A percentile compares a stretch with the other conserved stretches of the same genome.
Conservation (phyloP, 73 alveolate genomes). For the Paramecium octaurelia region DNA sequence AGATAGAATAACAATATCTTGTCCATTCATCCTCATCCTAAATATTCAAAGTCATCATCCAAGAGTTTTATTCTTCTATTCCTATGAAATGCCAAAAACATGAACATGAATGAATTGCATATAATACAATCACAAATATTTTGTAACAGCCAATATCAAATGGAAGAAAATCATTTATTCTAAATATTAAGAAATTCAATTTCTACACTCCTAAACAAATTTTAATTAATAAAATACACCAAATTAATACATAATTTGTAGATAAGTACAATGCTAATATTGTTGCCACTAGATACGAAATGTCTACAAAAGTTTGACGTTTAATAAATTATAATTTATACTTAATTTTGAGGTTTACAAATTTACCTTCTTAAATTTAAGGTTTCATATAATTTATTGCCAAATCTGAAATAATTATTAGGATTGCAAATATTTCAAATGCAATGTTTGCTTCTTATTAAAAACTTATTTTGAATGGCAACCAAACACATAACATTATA, state of each 20-base stretch:
- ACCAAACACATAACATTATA: not conserved
- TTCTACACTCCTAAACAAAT: not conserved
- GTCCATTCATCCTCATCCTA: not conserved
- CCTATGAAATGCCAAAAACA: conserved; percentile 31
- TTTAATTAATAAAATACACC: not conserved
- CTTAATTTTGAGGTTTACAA: not conserved
- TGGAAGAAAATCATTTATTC: not conserved
- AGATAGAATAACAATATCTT: not conserved
- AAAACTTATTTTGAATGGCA: not conserved
- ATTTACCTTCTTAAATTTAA: not conserved
- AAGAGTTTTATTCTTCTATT: not conserved
- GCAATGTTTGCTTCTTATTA: not conserved
- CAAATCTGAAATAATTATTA: not conserved
- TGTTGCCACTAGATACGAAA: not conserved
- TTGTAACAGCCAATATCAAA: not conserved
- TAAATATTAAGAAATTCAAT: not conserved
- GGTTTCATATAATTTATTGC: not conserved
- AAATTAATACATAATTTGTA: not conserved
- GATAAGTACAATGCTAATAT: not conserved
- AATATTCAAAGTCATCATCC: not conserved
- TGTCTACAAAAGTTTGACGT: not conserved
- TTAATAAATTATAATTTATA: not conserved
- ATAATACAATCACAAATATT: not conserved
- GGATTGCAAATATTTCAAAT: not conserved
- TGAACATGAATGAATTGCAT: not conserved